These are phyloP conservation scores for Cetradonia linearis DNA, from an alignment of 495 filamentous ascomycete species.

Conservation along the genomic window DNA sequence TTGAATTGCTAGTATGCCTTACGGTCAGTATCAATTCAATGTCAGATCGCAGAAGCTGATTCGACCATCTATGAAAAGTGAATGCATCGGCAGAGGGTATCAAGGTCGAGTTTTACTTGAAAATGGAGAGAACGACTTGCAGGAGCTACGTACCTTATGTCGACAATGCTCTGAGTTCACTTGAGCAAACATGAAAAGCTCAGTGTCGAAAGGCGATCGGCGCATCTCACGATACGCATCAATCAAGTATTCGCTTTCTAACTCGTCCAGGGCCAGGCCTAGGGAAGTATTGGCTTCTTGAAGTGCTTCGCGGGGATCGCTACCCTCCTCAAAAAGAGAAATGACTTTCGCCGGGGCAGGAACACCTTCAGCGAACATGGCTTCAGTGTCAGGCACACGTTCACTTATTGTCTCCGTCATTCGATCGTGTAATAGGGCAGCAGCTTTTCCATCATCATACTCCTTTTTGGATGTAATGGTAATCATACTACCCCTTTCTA, in stretches of 20 bases:
- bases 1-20: constrained; percentile 59
- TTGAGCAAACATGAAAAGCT: constrained; percentile 98
- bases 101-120: neutral
- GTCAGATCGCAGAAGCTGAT: neutral
- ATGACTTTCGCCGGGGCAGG: constrained; percentile 58
- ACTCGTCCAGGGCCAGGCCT: constrained; percentile 76
- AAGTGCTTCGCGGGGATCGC: constrained; percentile 57
- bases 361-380: constrained; percentile 70
- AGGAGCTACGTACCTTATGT: constrained; percentile 36
- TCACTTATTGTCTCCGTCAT: constrained; percentile 78
- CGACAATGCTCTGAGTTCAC: constrained; percentile 60
- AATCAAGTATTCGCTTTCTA: constrained; percentile 89
- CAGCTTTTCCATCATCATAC: constrained; percentile 33
- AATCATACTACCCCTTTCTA: constrained; percentile 76
- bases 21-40: neutral
- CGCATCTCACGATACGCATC: constrained; percentile 61
- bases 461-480: constrained; percentile 49
- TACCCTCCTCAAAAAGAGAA: constrained; percentile 50
- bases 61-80: neutral
- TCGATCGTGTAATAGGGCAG: constrained; percentile 72
- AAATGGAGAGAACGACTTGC: neutral
- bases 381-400: constrained; percentile 52
- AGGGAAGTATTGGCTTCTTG: constrained; percentile 71
- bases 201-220: constrained; percentile 77
- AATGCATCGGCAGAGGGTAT: neutral